phyloP scores from a whole-genome alignment of 768 basidiomycete genomes.

The Mycena kentingensis region DNA sequence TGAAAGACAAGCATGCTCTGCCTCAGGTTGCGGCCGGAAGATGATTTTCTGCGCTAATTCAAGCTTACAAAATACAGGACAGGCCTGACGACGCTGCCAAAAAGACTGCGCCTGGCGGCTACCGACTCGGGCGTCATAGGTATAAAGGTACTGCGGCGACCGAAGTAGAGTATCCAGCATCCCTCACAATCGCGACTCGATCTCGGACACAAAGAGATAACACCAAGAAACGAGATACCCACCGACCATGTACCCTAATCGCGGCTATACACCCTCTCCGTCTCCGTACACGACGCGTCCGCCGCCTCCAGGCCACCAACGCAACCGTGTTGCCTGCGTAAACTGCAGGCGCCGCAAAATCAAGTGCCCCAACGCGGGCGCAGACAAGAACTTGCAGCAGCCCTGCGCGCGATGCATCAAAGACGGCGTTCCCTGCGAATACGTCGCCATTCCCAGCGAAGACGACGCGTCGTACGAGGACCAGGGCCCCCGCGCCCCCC shows the following conservation, averaged over 20 bases:
- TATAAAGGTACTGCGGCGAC: too few species aligned
- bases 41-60: too few species aligned
- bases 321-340: constrained; percentile 6
- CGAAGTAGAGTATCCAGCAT: too few species aligned
- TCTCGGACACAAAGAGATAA: neutral
- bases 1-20: too few species aligned
- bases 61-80: too few species aligned
- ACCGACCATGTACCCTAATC: neutral
- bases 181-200: too few species aligned
- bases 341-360: constrained; percentile 1
- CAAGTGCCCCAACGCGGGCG: constrained; percentile 6
- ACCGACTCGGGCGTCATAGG: too few species aligned
- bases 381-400: constrained; percentile 1
- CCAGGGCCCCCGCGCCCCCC: neutral
- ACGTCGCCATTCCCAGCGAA: constrained; percentile 2
- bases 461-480: too few species aligned
- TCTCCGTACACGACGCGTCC: neutral
- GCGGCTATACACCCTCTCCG: neutral
- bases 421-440: constrained; percentile 14
- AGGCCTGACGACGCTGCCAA: too few species aligned
- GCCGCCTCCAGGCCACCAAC: constrained; percentile 4
- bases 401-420: constrained; percentile 15
- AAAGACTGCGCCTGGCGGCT: too few species aligned
- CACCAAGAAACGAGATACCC: neutral
- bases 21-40: too few species aligned